Percentiles rank a stretch among this genome's conserved stretches.
Conservation (phyloP, 768 basidiomycete genomes). For the Termitomyces sp. region DNA sequence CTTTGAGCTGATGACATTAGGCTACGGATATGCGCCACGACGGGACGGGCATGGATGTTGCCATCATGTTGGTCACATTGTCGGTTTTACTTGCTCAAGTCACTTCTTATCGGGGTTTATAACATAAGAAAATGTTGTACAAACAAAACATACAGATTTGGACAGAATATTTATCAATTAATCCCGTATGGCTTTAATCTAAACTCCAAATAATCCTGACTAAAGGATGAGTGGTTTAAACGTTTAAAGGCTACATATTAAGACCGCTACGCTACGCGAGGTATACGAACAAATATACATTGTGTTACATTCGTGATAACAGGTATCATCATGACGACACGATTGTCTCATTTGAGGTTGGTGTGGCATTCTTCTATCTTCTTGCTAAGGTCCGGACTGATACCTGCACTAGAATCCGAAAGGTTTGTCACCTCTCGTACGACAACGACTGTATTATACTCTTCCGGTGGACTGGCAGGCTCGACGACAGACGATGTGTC, state of each 20-base stretch:
- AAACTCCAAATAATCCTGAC: not conserved
- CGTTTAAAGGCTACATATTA: not conserved
- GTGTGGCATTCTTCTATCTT: constrained; percentile 4
- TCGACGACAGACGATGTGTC: constrained; percentile 56
- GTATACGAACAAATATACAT: not conserved
- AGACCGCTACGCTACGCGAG: not conserved
- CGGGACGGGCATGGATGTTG: not conserved
- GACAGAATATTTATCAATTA: not conserved
- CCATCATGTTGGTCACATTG: no score
- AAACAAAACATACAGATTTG: not conserved
- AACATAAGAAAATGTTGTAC: not conserved
- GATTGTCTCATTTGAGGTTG: not conserved
- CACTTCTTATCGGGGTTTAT: not conserved
- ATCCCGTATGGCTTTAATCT: not conserved
- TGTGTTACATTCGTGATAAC: not conserved
- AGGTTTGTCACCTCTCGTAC: constrained; percentile 26
- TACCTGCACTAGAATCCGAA: constrained; percentile 17
- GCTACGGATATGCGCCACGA: not conserved
- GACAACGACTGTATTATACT: constrained; percentile 25
- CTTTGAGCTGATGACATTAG: not conserved
- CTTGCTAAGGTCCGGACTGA: constrained; percentile 14
- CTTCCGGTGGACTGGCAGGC: constrained; percentile 50
- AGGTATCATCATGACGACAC: not conserved
- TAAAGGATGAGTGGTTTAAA: not conserved
- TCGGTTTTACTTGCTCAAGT: not conserved